phyloP scores from a whole-genome alignment of 2,329 filamentous ascomycete genomes.

The Cercospora sesami region DNA sequence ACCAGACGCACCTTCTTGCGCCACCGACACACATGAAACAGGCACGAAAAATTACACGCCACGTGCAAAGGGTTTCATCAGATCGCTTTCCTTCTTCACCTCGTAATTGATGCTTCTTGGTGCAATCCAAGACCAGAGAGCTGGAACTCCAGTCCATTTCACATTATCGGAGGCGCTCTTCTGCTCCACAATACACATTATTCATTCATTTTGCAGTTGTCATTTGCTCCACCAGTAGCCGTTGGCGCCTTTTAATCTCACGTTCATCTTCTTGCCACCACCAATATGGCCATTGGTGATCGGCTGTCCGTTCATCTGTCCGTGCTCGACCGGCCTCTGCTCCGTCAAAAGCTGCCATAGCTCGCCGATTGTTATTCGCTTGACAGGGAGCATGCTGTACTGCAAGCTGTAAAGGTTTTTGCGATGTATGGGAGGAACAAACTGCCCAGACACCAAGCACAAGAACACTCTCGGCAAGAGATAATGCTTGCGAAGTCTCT shows the following conservation, averaged over 20 bases:
- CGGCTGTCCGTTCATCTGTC: conserved; percentile 29
- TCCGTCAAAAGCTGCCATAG: conserved; percentile 63
- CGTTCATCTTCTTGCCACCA: conserved; percentile 17
- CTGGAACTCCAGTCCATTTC: background rate
- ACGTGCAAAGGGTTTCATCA: background rate
- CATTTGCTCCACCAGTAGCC: conserved; percentile 38
- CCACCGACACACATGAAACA: background rate
- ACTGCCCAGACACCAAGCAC: conserved; percentile 83
- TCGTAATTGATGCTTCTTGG: background rate
- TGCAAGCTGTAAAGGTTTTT: conserved; percentile 94
- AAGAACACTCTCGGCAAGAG: conserved; percentile 84
- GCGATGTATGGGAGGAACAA: conserved; percentile 83
- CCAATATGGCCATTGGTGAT: conserved; percentile 14
- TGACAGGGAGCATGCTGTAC: conserved; percentile 93
- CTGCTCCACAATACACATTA: conserved; percentile 9
- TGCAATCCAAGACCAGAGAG: background rate
- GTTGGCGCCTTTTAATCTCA: conserved; percentile 21
- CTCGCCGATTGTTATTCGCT: conserved; percentile 75
- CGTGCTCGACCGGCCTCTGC: conserved; percentile 19
- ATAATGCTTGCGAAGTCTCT: conserved; percentile 92
- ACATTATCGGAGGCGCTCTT: background rate
- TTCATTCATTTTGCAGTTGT: background rate
- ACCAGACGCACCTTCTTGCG: background rate
- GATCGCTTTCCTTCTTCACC: background rate
- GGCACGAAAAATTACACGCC: background rate